Conservation (phyloP, 2,329 filamentous ascomycete species). For the Colletotrichum musae region DNA sequence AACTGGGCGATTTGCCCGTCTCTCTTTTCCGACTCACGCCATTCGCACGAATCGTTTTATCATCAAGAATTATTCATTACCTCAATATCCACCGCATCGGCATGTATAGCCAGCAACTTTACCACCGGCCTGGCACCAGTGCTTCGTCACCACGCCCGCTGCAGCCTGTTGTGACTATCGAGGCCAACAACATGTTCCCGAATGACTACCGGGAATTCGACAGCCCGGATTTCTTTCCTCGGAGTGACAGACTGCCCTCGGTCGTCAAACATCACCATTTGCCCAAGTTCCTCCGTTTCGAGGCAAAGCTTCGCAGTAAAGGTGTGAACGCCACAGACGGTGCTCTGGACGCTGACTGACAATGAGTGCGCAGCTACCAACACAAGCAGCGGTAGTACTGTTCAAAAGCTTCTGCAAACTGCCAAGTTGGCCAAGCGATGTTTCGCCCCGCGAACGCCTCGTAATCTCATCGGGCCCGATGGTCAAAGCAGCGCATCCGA, state of each 20-base stretch:
- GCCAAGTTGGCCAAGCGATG: background rate
- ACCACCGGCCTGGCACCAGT: slow-evolving; percentile 14
- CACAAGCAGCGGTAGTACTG: slow-evolving; percentile 17
- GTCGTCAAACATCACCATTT: background rate
- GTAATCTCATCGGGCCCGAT: background rate
- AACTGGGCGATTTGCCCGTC: slow-evolving; percentile 24
- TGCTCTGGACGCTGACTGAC: background rate
- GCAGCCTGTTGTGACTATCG: slow-evolving; percentile 11
- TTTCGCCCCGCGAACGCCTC: background rate
- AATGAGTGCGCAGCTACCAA: background rate
- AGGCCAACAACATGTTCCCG: slow-evolving; percentile 16
- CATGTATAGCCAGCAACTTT: slow-evolving; percentile 20
- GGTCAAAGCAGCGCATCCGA: background rate
- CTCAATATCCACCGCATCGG: background rate
- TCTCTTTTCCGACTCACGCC: slow-evolving; percentile 30
- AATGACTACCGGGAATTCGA: slow-evolving; percentile 20
- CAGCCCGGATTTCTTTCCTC: slow-evolving; percentile 17
- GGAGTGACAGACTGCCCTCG: background rate
- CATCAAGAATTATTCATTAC: slow-evolving; percentile 19
- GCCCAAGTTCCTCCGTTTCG: background rate
- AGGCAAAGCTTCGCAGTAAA: background rate
- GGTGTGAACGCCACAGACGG: background rate
- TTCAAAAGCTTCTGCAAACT: slow-evolving; percentile 8
- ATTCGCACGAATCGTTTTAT: slow-evolving; percentile 21
- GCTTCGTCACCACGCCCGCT: slow-evolving; percentile 17